Evolutionary conservation across 192 early-diverging fungal species (phyloP).

Genomic region (Obelidium mucronatum): DNA sequence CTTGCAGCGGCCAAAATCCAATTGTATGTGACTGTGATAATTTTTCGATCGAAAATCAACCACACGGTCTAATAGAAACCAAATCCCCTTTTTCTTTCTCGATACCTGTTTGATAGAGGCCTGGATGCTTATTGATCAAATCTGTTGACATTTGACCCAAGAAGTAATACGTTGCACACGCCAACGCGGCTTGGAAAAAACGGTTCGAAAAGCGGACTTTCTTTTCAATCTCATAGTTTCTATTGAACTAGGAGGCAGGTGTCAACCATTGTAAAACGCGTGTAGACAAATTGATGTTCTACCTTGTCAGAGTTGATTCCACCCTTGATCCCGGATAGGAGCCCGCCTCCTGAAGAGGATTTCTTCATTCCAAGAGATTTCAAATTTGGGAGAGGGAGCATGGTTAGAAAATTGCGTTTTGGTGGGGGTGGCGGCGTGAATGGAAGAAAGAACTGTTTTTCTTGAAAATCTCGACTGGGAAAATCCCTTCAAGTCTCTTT

Average conservation of each 20-base stretch:
- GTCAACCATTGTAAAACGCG: background rate
- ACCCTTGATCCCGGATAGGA: background rate
- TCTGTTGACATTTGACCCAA: constrained; percentile 26
- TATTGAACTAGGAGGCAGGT: constrained; percentile 35
- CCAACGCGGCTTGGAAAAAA: constrained; percentile 44
- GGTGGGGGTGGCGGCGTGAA: too few species aligned
- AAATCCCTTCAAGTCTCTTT: too few species aligned
- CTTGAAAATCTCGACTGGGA: too few species aligned
- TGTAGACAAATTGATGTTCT: background rate
- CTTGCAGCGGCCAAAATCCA: constrained; percentile 42
- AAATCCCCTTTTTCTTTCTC: too few species aligned
- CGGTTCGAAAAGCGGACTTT: constrained; percentile 43
- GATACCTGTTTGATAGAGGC: constrained; percentile 25
- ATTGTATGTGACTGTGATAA: constrained; percentile 38
- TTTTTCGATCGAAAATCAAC: too few species aligned
- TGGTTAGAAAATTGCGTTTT: too few species aligned
- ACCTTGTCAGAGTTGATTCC: background rate
- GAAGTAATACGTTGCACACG: constrained; percentile 43
- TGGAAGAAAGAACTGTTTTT: too few species aligned
- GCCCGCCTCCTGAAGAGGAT: constrained; percentile 9
- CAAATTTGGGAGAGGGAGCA: constrained; percentile 28
- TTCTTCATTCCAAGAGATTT: constrained; percentile 10
- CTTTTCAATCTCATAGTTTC: constrained; percentile 53
- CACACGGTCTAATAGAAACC: background rate
- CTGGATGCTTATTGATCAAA: constrained; percentile 21